Evolutionary conservation across 2,329 filamentous ascomycete species (phyloP).

Genomic region (Fusarium drepaniforme): DNA sequence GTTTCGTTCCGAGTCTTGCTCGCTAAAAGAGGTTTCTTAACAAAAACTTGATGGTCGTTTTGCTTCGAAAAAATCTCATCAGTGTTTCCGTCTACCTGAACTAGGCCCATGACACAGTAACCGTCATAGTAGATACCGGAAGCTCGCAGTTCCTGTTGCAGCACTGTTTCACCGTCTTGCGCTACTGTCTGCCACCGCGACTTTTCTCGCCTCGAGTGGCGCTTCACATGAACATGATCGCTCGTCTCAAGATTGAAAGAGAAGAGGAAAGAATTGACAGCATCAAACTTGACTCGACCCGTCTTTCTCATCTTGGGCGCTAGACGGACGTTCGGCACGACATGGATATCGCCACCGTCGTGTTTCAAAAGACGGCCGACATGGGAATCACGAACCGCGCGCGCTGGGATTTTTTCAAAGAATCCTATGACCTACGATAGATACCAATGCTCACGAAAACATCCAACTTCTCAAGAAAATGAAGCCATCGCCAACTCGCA

Average conservation of each 20-base stretch:
- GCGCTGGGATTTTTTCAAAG: neutral
- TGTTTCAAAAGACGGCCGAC: slow-evolving; percentile 21
- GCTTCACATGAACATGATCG: slow-evolving; percentile 10
- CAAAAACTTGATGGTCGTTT: slow-evolving; percentile 1
- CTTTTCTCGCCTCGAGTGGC: slow-evolving; percentile 21
- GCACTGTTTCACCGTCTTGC: slow-evolving; percentile 39
- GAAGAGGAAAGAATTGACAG: neutral
- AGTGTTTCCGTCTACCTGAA: slow-evolving; percentile 14
- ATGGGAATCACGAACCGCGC: neutral
- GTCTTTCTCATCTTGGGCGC: slow-evolving; percentile 8
- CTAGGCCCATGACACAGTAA: slow-evolving; percentile 35
- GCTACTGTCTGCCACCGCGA: slow-evolving; percentile 24
- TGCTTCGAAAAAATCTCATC: slow-evolving; percentile 18
- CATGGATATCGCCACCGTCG: slow-evolving; percentile 8
- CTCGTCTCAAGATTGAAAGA: slow-evolving; percentile 2
- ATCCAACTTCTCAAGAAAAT: slow-evolving; percentile 32
- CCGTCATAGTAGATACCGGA: slow-evolving; percentile 28
- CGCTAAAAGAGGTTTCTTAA: neutral
- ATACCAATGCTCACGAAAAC: slow-evolving; percentile 30
- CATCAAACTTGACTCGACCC: slow-evolving; percentile 8
- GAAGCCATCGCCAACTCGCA: slow-evolving; percentile 44
- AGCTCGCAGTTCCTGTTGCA: slow-evolving; percentile 35
- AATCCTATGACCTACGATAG: slow-evolving; percentile 5
- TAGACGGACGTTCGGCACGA: slow-evolving; percentile 12
- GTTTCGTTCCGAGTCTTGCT: slow-evolving; percentile 23